Percentiles rank a stretch among this genome's conserved stretches.
Evolutionary conservation across 2,329 filamentous ascomycete species (phyloP).

Genomic region (Fusarium mexicanum): DNA sequence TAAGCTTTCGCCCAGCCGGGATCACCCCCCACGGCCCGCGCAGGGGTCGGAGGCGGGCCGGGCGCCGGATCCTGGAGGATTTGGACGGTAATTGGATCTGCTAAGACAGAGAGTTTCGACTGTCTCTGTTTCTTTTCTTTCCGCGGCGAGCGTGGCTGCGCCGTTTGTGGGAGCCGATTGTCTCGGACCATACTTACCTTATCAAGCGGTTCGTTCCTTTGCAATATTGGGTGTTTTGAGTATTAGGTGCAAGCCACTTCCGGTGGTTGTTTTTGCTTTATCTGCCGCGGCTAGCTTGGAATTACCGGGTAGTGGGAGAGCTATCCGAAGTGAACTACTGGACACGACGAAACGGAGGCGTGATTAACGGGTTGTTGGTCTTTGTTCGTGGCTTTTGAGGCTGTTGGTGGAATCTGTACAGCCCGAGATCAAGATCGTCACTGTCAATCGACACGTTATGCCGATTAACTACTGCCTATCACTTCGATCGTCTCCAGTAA

Average conservation of each 20-base stretch:
- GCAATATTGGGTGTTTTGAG: background rate
- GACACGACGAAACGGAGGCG: no score
- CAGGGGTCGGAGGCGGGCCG: slow-evolving; percentile 19
- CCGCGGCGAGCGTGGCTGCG: background rate
- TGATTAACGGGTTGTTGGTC: background rate
- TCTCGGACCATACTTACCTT: background rate
- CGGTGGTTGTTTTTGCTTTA: background rate
- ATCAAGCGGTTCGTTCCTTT: background rate
- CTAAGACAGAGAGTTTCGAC: background rate
- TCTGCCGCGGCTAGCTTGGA: background rate
- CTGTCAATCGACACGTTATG: background rate
- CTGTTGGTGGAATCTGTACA: background rate
- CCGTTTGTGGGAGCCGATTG: background rate
- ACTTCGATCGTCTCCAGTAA: background rate
- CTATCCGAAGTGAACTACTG: background rate
- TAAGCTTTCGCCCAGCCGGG: slow-evolving; percentile 34
- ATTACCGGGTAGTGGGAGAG: background rate
- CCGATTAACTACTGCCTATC: background rate
- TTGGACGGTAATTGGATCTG: background rate
- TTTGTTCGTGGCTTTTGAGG: background rate
- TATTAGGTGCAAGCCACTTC: background rate
- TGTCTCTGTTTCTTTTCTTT: background rate
- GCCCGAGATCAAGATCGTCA: background rate
- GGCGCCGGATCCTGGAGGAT: background rate
- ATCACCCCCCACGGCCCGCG: background rate